Conservation (phyloP, 257 asterid species). For the Solanum medicagineum region DNA sequence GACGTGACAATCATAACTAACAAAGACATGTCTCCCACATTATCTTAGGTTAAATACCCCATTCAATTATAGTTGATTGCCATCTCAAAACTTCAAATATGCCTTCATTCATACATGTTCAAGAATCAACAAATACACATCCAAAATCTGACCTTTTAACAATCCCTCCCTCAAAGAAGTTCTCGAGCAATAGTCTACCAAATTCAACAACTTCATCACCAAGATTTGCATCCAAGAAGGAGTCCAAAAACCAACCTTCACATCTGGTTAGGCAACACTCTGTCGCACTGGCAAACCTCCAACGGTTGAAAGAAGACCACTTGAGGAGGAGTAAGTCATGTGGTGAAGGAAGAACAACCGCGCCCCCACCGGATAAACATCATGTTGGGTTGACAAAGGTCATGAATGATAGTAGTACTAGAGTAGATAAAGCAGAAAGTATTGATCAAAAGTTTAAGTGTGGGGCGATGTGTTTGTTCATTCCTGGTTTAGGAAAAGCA, state of each 20-base stretch:
- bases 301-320: conserved; percentile 42
- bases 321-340: conserved; percentile 64
- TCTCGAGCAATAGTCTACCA: conserved; percentile 55
- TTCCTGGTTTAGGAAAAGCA: conserved; percentile 58
- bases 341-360: conserved; percentile 48
- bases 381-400: conserved; percentile 26
- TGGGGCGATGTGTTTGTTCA: conserved; percentile 59
- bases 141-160: neutral
- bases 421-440: neutral
- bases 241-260: neutral
- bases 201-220: conserved; percentile 46
- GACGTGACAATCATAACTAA: conserved; percentile 1
- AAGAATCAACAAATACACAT: neutral
- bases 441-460: conserved; percentile 47
- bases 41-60: neutral
- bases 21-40: neutral
- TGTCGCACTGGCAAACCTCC: conserved; percentile 58
- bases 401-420: neutral
- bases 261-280: conserved; percentile 47
- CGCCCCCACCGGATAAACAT: conserved; percentile 37
- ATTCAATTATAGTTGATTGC: neutral
- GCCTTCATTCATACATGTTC: conserved; percentile 2
- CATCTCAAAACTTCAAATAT: neutral
- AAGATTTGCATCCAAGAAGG: conserved; percentile 14
- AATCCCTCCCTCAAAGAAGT: conserved; percentile 22